Conservation (phyloP, 2,329 filamentous ascomycete species). For the Calycina herbarum region DNA sequence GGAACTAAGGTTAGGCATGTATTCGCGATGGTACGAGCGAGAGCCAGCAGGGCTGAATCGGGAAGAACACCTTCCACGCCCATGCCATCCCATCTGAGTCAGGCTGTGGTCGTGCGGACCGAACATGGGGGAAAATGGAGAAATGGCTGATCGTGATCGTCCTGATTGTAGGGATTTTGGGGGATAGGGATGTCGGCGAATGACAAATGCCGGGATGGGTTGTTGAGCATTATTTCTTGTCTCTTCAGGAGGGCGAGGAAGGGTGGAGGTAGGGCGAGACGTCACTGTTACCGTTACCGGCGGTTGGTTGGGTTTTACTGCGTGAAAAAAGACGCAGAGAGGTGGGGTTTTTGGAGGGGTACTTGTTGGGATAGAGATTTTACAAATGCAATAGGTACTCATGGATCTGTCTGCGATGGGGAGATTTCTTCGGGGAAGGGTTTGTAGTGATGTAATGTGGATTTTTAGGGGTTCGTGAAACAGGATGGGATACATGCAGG, state of each 20-base stretch:
- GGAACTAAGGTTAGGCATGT: background rate
- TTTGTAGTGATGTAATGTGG: background rate
- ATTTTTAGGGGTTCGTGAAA: background rate
- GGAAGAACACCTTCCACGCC: background rate
- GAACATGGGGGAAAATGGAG: background rate
- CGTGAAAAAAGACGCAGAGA: background rate
- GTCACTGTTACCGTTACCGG: background rate
- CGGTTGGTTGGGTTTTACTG: slow-evolving; percentile 1
- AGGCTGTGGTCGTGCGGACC: background rate
- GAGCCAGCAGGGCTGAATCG: background rate
- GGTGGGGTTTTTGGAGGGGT: background rate
- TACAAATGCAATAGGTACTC: background rate
- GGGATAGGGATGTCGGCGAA: background rate
- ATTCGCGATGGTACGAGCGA: background rate
- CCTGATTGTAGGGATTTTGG: background rate
- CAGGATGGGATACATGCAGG: background rate
- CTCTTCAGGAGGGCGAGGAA: no score
- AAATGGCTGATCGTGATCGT: background rate
- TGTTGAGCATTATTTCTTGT: no score
- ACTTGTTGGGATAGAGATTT: background rate
- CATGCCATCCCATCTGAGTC: slow-evolving; percentile 1
- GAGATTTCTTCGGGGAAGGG: background rate
- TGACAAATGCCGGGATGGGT: background rate
- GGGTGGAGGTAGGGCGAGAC: background rate
- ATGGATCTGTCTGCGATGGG: background rate